phyloP scores from a whole-genome alignment of 495 filamentous ascomycete species.

The Emericellopsis terricola region DNA sequence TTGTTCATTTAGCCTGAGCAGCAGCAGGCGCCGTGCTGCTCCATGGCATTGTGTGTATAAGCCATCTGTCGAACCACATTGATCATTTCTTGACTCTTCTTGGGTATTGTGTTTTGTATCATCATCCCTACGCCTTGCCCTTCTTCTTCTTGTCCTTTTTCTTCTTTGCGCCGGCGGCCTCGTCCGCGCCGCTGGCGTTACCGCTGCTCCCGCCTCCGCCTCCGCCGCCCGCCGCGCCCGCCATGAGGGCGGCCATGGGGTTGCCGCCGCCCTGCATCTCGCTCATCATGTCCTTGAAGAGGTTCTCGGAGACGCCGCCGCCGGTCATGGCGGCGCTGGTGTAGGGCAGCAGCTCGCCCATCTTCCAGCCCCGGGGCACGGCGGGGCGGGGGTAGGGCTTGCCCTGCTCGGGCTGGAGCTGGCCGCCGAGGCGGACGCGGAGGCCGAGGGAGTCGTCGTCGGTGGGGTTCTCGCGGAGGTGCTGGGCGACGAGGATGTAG shows the following conservation, averaged over 20 bases:
- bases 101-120: conserved; percentile 6
- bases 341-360: conserved; percentile 63
- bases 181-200: conserved; percentile 8
- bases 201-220: conserved; percentile 9
- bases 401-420: conserved; percentile 24
- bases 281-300: conserved; percentile 93
- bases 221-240: conserved; percentile 12
- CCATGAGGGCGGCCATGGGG: conserved; percentile 27
- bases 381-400: conserved; percentile 52
- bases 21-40: too few relatives aligned
- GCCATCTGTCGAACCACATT: too few relatives aligned
- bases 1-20: too few relatives aligned
- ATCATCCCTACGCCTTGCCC: conserved; percentile 14
- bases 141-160: conserved; percentile 32
- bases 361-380: conserved; percentile 84
- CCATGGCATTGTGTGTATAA: too few relatives aligned
- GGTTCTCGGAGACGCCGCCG: conserved; percentile 88
- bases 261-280: conserved; percentile 59
- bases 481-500: conserved; percentile 53
- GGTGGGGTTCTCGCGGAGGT: conserved; percentile 57
- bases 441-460: conserved; percentile 48
- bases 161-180: conserved; percentile 8
- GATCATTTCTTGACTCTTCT: too few relatives aligned
- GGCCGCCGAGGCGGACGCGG: conserved; percentile 46
- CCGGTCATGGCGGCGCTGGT: conserved; percentile 80